Evolutionary conservation across 306 rosid species (phyloP).

Genomic region (Gleditsia sinensis): DNA sequence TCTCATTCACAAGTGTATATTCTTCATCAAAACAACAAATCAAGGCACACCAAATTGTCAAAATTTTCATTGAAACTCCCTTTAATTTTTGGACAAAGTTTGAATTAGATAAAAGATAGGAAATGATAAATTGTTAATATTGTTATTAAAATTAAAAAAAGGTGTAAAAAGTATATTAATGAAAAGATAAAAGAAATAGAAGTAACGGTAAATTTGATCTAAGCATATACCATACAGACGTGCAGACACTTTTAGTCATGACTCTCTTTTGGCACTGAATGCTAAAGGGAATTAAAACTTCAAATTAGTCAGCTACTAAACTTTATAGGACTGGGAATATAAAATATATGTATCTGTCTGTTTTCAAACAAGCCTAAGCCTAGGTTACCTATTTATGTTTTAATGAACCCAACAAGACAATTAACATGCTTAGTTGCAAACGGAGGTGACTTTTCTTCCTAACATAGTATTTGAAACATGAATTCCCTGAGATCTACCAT

Average conservation of each 20-base stretch:
- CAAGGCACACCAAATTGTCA: not conserved
- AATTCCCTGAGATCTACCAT: not conserved
- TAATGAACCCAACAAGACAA: not conserved
- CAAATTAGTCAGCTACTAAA: slow-evolving; percentile 10
- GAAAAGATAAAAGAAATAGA: not conserved
- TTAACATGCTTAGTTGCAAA: not conserved
- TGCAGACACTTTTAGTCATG: not conserved
- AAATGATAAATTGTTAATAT: not conserved
- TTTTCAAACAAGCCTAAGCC: not conserved
- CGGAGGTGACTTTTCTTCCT: no score
- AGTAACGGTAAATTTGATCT: no score
- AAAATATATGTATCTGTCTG: not conserved
- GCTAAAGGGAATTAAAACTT: slow-evolving; percentile 7
- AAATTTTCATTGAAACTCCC: not conserved
- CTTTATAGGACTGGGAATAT: not conserved
- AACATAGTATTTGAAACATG: not conserved
- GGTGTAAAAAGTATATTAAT: not conserved
- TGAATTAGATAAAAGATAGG: not conserved
- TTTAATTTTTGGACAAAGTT: not conserved
- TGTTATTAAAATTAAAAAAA: not conserved
- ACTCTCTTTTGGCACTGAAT: slow-evolving; percentile 15
- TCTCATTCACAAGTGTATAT: not conserved
- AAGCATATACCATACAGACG: not conserved
- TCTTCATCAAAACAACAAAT: slow-evolving; percentile 17
- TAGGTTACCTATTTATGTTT: not conserved